Evolutionary conservation across 108 stramenopile species (phyloP).

Genomic region (Aurantiochytrium sp.): DNA sequence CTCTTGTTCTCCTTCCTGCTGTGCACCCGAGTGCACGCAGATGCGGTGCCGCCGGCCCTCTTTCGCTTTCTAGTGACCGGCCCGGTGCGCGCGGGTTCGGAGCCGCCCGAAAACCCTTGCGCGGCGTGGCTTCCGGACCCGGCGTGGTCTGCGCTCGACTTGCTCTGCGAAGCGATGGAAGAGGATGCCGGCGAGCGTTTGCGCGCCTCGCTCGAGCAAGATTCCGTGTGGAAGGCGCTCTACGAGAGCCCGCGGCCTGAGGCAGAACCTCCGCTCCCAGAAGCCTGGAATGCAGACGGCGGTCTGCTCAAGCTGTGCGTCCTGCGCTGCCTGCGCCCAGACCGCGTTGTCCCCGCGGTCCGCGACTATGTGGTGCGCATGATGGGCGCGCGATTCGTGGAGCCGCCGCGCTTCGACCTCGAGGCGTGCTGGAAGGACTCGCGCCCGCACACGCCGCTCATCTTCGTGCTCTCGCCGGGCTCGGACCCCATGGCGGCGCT

Average conservation of each 20-base stretch:
- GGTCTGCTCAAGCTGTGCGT: slow-evolving; percentile 47
- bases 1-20: slow-evolving; percentile 63
- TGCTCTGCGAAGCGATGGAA: slow-evolving; percentile 31
- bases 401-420: slow-evolving; percentile 58
- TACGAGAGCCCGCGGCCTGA: slow-evolving; percentile 34
- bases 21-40: background rate
- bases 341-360: slow-evolving; percentile 53
- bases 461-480: slow-evolving; percentile 63
- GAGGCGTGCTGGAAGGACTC: slow-evolving; percentile 56
- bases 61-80: slow-evolving; percentile 11
- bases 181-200: background rate
- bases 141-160: slow-evolving; percentile 50
- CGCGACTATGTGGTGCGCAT: slow-evolving; percentile 45
- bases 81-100: background rate
- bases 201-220: too few species aligned
- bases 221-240: slow-evolving; percentile 43
- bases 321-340: slow-evolving; percentile 54
- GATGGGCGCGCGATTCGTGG: slow-evolving; percentile 54
- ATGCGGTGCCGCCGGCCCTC: background rate
- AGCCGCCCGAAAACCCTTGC: background rate
- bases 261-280: background rate
- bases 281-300: slow-evolving; percentile 11
- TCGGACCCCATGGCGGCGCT: slow-evolving; percentile 64
- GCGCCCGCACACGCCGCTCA: slow-evolving; percentile 46
- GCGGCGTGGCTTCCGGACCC: slow-evolving; percentile 46